Conservation (phyloP, 331 rosid species). For the Pyrus hybrid region DNA sequence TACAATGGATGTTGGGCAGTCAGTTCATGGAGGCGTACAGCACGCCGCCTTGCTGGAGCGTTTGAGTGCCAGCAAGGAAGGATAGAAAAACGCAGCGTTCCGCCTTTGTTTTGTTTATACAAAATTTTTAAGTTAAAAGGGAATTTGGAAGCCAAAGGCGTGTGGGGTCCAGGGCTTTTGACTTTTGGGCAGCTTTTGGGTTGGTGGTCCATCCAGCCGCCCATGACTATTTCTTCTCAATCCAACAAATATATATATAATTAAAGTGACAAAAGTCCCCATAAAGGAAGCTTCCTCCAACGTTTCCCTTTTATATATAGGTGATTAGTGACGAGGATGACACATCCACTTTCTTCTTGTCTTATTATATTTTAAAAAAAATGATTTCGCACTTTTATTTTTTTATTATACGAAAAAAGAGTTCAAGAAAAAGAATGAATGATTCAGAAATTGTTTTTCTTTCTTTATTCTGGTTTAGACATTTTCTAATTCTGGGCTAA, state of each 20-base stretch:
- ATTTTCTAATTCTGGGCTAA: no score
- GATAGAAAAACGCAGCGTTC: background rate
- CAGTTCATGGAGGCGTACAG: background rate
- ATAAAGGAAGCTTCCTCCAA: background rate
- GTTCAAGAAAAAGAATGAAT: background rate
- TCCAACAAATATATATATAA: background rate
- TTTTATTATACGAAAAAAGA: no score
- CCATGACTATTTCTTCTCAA: background rate
- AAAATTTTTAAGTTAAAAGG: background rate
- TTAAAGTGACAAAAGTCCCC: background rate
- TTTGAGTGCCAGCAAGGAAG: background rate
- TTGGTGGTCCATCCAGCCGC: background rate
- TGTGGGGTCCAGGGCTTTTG: conserved; percentile 11
- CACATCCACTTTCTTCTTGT: background rate
- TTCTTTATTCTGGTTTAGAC: no score
- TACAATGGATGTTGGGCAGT: background rate
- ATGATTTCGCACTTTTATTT: background rate
- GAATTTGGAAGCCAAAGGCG: background rate
- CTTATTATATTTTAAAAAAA: background rate
- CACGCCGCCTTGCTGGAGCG: background rate
- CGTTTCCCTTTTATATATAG: background rate
- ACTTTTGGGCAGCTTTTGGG: background rate
- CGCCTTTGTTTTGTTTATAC: background rate
- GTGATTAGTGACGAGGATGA: background rate
- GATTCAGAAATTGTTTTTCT: no score